Base-by-base conservation (phyloP, 2,329 filamentous ascomycete genomes). In the Thermothelomyces thermophilus region DNA sequence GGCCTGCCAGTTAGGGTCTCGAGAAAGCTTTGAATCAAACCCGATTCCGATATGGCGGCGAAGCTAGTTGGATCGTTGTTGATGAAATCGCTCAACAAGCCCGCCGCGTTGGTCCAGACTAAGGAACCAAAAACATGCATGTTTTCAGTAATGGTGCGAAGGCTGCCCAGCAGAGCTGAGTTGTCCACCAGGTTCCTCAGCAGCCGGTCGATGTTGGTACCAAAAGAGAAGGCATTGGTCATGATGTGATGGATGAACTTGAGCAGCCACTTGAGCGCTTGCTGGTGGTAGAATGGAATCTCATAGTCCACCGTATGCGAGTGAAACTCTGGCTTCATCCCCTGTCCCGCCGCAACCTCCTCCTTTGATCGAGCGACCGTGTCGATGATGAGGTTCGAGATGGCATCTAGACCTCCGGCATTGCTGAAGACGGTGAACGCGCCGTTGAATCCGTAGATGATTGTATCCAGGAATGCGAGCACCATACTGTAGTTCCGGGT, bases 31-130 rank as follows among this genome's bases (percentile, higher is more conserved):
- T 86, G 86, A 61, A 93, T 90, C 59, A 98, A 77, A 19, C 90
- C 90, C 44, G 93, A 91, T 69, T 99, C 93, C 13, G 88, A 89
- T 57, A 99, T 93, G 20, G 95, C 89, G 24, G 89, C 86, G 65
- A 95, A 98, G 66, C 93, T 98, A 0, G 93, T 98, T 0, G 93
- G 93, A 62, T 98, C 93, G 63, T 97, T 96, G 69, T 99, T 94
- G 61, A 99, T 95, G 67, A 98, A 98, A 60, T 89, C 91, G 63
- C 88, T 93, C 44, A 98, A 73, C 50, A 96, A 91, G 48, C 85
- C 90, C 54, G 95, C 88, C 6, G 90, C 86, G 64, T 90, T 90
- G 42, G 90, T 95, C 93, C 93, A 99, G 5, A 97, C 89, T 52
- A 93, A 85, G 2, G 91, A 93, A 11, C 93, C 93, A 64, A 90